A percentile compares a stretch with the other conserved stretches of the same genome.
phyloP scores from a whole-genome alignment of 371 early-diverging fungal species.

The Zychaea mexicana region DNA sequence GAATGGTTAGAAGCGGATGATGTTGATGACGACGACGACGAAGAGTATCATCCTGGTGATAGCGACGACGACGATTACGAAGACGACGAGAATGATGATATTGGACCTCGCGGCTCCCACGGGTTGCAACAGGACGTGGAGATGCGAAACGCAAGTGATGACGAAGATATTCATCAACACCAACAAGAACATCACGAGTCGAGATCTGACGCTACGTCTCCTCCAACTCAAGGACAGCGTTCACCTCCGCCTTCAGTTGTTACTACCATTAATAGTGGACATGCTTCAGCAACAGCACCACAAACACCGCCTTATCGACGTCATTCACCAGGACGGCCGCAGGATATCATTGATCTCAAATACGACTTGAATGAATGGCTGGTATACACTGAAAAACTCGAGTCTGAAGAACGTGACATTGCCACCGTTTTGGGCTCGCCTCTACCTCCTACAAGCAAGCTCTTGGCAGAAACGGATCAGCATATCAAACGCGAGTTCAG shows the following conservation, averaged over 20 bases:
- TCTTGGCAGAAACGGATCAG: slow-evolving; percentile 12
- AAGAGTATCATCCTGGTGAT: slow-evolving; percentile 10
- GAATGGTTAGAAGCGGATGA: slow-evolving; percentile 14
- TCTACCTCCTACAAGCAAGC: slow-evolving; percentile 3
- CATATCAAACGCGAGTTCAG: slow-evolving; percentile 38
- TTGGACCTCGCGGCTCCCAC: background rate
- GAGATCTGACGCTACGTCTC: background rate
- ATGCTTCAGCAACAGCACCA: background rate
- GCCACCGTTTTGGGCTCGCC: slow-evolving; percentile 28
- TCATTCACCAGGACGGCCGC: slow-evolving; percentile 12
- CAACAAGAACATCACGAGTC: background rate
- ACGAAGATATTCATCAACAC: background rate
- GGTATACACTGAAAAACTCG: slow-evolving; percentile 27
- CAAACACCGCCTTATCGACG: slow-evolving; percentile 10
- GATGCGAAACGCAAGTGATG: slow-evolving; percentile 1
- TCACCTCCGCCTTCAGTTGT: background rate
- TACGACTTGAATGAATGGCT: slow-evolving; percentile 42
- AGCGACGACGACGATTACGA: slow-evolving; percentile 19
- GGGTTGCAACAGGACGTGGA: background rate
- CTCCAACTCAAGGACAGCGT: background rate
- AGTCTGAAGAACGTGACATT: slow-evolving; percentile 26
- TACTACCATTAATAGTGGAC: background rate
- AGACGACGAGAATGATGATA: slow-evolving; percentile 14
- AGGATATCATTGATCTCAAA: slow-evolving; percentile 39
- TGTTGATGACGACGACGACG: slow-evolving; percentile 17